phyloP scores from a whole-genome alignment of 768 basidiomycete species.

The Rhodotorula graminis region DNA sequence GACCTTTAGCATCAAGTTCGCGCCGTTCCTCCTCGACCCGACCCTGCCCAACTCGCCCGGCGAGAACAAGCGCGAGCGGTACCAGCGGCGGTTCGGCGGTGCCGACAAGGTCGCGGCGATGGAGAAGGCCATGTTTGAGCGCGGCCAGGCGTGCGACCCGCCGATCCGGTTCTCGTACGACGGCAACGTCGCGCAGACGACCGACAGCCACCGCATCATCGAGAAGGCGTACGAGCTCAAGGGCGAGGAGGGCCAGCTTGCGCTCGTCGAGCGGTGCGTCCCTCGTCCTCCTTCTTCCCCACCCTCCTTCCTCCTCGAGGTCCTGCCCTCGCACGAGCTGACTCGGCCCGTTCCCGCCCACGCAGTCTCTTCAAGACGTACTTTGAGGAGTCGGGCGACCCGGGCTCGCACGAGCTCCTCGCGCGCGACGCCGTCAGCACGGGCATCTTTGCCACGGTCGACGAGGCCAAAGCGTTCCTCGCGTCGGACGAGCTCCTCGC shows the following conservation, averaged over 20 bases:
- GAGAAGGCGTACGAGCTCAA: conserved; percentile 63
- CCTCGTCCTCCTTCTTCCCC: not conserved
- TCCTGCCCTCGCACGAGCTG: not conserved
- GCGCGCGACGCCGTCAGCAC: conserved; percentile 57
- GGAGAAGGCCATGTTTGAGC: conserved; percentile 33
- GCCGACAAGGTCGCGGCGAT: conserved; percentile 31
- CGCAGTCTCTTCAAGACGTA: conserved; percentile 54
- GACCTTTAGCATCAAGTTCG: conserved; percentile 29
- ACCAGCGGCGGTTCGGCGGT: conserved; percentile 37
- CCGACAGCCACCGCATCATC: conserved; percentile 62
- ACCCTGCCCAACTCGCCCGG: conserved; percentile 30
- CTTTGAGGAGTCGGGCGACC: conserved; percentile 62
- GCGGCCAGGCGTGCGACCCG: conserved; percentile 19
- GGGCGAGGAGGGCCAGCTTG: conserved; percentile 59
- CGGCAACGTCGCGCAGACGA: conserved; percentile 53
- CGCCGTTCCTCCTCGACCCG: conserved; percentile 41
- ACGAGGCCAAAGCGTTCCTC: conserved; percentile 61
- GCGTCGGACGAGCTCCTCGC: conserved; percentile 61
- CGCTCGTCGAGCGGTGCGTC: conserved; percentile 52
- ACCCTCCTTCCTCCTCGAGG: not conserved
- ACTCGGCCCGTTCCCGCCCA: too few relatives aligned
- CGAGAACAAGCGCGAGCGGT: conserved; percentile 38
- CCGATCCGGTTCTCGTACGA: conserved; percentile 44
- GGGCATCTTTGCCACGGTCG: conserved; percentile 56
- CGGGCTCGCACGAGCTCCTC: conserved; percentile 59